A percentile compares a stretch with the other conserved stretches of the same genome.
Evolutionary conservation across 257 asterid genomes (phyloP).

Genomic region (Fraxinus americana): DNA sequence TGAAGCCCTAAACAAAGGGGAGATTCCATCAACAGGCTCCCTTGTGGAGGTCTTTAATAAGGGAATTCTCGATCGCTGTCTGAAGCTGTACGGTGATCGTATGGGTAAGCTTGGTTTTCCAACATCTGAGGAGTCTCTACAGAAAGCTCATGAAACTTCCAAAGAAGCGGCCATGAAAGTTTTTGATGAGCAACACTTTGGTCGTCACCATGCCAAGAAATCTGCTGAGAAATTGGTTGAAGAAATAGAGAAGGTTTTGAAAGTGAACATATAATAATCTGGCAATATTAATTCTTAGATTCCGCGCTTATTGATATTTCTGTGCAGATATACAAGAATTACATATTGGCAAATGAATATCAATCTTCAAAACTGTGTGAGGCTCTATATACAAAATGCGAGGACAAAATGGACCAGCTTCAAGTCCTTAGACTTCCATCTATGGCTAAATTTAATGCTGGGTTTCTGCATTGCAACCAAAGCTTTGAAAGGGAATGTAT

Average conservation of each 20-base stretch:
- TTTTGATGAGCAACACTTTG: slow-evolving; percentile 95
- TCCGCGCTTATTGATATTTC: slow-evolving; percentile 31
- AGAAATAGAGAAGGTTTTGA: slow-evolving; percentile 70
- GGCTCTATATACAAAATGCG: slow-evolving; percentile 71
- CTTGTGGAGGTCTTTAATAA: slow-evolving; percentile 96
- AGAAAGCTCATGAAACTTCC: slow-evolving; percentile 59
- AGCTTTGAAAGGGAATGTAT: slow-evolving; percentile 82
- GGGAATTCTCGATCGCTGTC: slow-evolving; percentile 75
- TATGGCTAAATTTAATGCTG: slow-evolving; percentile 96
- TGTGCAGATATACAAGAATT: slow-evolving; percentile 64
- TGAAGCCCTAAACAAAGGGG: slow-evolving; percentile 96
- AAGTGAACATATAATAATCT: slow-evolving; percentile 8
- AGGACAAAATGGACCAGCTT: slow-evolving; percentile 95
- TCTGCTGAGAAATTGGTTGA: slow-evolving; percentile 79
- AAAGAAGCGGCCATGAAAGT: slow-evolving; percentile 60
- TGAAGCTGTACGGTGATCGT: slow-evolving; percentile 58
- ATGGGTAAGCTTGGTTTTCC: slow-evolving; percentile 65
- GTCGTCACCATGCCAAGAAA: slow-evolving; percentile 87
- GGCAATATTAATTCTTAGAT: slow-evolving; percentile 1
- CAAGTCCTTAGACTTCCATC: slow-evolving; percentile 96
- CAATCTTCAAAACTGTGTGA: slow-evolving; percentile 89
- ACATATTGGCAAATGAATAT: slow-evolving; percentile 68
- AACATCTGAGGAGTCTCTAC: slow-evolving; percentile 59
- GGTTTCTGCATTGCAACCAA: slow-evolving; percentile 86
- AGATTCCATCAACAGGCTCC: slow-evolving; percentile 96